Base-by-base conservation (phyloP, 768 basidiomycete genomes). In the Leccinellum rugosiceps region DNA sequence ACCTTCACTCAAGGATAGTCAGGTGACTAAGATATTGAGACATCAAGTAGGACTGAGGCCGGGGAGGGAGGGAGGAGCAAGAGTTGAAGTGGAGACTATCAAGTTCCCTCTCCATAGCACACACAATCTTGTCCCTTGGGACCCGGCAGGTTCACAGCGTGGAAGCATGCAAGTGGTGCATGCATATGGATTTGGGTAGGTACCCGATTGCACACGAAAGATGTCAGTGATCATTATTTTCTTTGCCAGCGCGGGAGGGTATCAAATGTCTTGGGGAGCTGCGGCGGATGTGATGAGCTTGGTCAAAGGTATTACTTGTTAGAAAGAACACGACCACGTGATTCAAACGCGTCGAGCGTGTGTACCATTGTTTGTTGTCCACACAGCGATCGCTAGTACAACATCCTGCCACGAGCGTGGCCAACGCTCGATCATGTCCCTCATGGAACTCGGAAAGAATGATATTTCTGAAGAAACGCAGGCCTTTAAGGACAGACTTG, bases 11-110 rank as follows among this genome's bases (percentile, higher is more conserved):
- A 67, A 32, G 63, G 65, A 63, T 43, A 65, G 60, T 63, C 72
- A 63, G 21, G 67, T 66, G 35, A 82, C 71, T 47, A 80, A 68
- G 63, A 70, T 86, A 30, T 62, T 83, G 19, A 67, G 69, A 8
- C 81, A 84, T 68, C 84, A 83, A 58, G 85, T 85, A 38, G 85
- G 83, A 0, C 65, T 86, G 32, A 74, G 86, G 28, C 85, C 86
- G 3, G 78, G 72, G 13, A 74, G 86, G 30, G 72, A 75, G 26
- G 83, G 80, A 3, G 87, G 86, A 4, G 74, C 82, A 14, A 72
- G 87, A 28, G 68, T 88, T 17, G 85, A 88, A 60, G 65, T 72
- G 4, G 81, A 85, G 59, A 58, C 64, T 57, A 58, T 78, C 52
- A 58, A 62, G 30, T 56, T 80, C 21, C 78, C 78, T 47, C 66